Evolutionary conservation across 768 basidiomycete species (phyloP).

Genomic region (Chalciporus pseudorubinellus): DNA sequence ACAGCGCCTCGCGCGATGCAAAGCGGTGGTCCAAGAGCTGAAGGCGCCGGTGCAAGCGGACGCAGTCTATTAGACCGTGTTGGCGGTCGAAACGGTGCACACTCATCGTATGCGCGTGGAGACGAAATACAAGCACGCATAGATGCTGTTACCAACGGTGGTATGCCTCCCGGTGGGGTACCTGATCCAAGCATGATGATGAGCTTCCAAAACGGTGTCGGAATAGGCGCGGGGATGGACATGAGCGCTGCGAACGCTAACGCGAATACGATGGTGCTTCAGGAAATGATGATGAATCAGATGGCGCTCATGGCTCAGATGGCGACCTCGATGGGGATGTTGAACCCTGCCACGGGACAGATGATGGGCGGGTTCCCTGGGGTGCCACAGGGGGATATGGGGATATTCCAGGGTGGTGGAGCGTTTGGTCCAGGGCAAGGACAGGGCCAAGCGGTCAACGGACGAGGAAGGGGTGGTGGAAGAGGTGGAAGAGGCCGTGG

Average conservation of each 20-base stretch:
- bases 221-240: conserved; percentile 32
- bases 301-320: conserved; percentile 95
- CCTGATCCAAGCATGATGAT: conserved; percentile 44
- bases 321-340: conserved; percentile 79
- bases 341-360: conserved; percentile 57
- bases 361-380: conserved; percentile 59
- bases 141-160: conserved; percentile 67
- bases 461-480: conserved; percentile 44
- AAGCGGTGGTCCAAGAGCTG: conserved; percentile 19
- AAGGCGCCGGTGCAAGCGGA: conserved; percentile 28
- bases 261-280: conserved; percentile 68
- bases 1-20: conserved; percentile 86
- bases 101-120: conserved; percentile 35
- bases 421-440: conserved; percentile 21
- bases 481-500: conserved; percentile 48
- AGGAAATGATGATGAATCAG: conserved; percentile 90
- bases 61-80: conserved; percentile 81
- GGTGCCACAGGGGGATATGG: conserved; percentile 53
- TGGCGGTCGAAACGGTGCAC: conserved; percentile 49
- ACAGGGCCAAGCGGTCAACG: conserved; percentile 23
- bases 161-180: conserved; percentile 36
- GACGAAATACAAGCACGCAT: conserved; percentile 81
- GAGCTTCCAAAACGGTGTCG: conserved; percentile 43
- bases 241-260: conserved; percentile 51
- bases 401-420: conserved; percentile 40